phyloP scores from a whole-genome alignment of 176 grass and related monocot species.

The Leersia perrieri region DNA sequence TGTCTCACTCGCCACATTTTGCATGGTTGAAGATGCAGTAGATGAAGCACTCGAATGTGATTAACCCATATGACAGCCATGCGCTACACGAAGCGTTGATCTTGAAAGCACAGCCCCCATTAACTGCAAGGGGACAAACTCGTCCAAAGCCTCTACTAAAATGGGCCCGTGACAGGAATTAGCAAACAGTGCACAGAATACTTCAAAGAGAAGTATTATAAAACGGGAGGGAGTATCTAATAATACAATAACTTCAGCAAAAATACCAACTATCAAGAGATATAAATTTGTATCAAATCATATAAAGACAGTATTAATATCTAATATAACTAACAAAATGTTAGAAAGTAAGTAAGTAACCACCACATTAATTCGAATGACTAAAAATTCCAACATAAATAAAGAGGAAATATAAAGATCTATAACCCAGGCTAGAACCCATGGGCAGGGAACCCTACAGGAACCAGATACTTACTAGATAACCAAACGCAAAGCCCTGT shows the following conservation, averaged over 20 bases:
- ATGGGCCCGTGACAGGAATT: too few relatives aligned
- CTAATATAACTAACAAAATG: neutral
- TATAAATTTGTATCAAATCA: neutral
- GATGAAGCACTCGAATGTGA: too few relatives aligned
- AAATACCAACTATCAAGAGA: neutral
- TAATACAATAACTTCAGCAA: slow-evolving; percentile 11
- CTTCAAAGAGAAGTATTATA: too few relatives aligned
- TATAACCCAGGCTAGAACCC: neutral
- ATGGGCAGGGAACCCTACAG: neutral
- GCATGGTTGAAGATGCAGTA: too few relatives aligned
- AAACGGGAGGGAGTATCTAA: too few relatives aligned
- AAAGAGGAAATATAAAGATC: neutral
- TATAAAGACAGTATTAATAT: neutral
- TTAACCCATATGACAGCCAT: too few relatives aligned
- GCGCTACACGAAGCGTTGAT: too few relatives aligned
- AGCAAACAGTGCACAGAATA: too few relatives aligned
- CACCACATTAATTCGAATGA: neutral
- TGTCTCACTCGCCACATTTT: too few relatives aligned
- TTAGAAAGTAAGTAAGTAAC: neutral
- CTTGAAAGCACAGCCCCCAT: too few relatives aligned
- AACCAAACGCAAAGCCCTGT: neutral
- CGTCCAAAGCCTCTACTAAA: too few relatives aligned
- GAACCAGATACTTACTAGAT: neutral
- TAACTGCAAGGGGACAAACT: too few relatives aligned
- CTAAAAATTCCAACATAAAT: slow-evolving; percentile 17